Percentiles rank a stretch among this genome's conserved stretches.
Evolutionary conservation across 2,329 filamentous ascomycete species (phyloP).

Genomic region (Diatrype stigma): DNA sequence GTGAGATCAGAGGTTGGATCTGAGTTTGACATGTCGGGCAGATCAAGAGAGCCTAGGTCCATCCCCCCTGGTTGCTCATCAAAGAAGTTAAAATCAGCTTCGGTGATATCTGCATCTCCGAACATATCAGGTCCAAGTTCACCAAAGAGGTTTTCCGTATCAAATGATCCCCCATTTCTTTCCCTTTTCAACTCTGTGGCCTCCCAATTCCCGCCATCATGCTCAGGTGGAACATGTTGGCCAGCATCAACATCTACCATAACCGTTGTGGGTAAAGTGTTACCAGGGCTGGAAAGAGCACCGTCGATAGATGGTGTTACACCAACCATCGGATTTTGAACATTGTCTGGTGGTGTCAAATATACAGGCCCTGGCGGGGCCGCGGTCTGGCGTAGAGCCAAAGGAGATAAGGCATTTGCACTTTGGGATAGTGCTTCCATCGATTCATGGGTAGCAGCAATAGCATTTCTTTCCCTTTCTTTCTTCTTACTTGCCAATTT

Average conservation of each 20-base stretch:
- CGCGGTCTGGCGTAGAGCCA: constrained; percentile 40
- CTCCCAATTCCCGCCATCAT: constrained; percentile 38
- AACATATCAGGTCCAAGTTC: constrained; percentile 68
- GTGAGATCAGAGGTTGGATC: constrained; percentile 14
- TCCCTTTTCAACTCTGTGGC: constrained; percentile 41
- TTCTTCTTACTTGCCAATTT: constrained; percentile 43
- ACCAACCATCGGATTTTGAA: constrained; percentile 47
- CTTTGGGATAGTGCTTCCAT: constrained; percentile 37
- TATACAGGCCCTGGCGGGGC: constrained; percentile 56
- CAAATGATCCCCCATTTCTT: constrained; percentile 38
- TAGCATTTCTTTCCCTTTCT: constrained; percentile 46
- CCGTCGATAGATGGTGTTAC: constrained; percentile 55
- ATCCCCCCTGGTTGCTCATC: constrained; percentile 54
- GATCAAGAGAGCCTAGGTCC: constrained; percentile 32
- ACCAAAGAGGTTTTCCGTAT: constrained; percentile 60
- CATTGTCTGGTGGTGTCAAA: constrained; percentile 66
- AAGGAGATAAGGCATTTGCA: constrained; percentile 48
- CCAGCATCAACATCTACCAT: constrained; percentile 35
- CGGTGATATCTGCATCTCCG: constrained; percentile 70
- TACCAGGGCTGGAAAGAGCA: constrained; percentile 51
- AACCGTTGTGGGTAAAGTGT: constrained; percentile 28
- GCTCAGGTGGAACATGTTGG: constrained; percentile 23
- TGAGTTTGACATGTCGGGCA: constrained; percentile 24
- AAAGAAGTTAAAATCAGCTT: constrained; percentile 82
- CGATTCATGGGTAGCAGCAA: constrained; percentile 37